Base-by-base conservation (phyloP, 257 asterid species). In the Linderniella brevidens region DNA sequence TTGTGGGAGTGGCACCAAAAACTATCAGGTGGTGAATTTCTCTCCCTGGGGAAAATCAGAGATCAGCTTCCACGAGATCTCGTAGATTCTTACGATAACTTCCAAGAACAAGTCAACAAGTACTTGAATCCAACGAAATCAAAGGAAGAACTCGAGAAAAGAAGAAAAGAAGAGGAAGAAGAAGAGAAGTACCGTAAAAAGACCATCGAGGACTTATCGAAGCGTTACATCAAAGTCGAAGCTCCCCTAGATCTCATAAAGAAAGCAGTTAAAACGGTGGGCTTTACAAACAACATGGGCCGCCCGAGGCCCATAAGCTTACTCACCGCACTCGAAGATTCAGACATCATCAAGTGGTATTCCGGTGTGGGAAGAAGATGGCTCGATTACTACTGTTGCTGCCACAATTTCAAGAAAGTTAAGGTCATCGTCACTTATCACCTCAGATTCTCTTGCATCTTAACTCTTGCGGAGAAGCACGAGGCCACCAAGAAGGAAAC, bases 321-420 rank as follows among this genome's bases (percentile, higher is more conserved):
- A 49, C 86, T 88, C 19, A 75, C 43, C 71, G 85, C 69, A 51
- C 95, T 88, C 38, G 93, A 84, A 58, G 98, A 88, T 56, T 53
- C 29, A 1, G 92, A 84, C 69, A 80, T 88, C 41, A 75, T 88
- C 54, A 80, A 75, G 57, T 88, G 96, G 94, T 84, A 88, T 38
- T 92, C 95, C 1, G 96, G 98, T 9, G 62, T 84, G n/a, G 98
- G 79, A 5, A 78, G 63, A 71, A 75, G 96, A 55, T 78, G 86
- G 93, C 96, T 84, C 19, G 87, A 84, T 19, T 88, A 60, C 72
- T 88, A 57, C 36, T 67, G 78, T 68, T 84, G 98, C 64, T 84
- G 96, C 56, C 82, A 80, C 67, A 88, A 88, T 68, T 88, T 84
- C 68, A 67, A 65, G 17, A 74, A 58, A 46, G 77, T 88, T 11